phyloP scores from a whole-genome alignment of 768 basidiomycete genomes.

The Collybia mongolica region DNA sequence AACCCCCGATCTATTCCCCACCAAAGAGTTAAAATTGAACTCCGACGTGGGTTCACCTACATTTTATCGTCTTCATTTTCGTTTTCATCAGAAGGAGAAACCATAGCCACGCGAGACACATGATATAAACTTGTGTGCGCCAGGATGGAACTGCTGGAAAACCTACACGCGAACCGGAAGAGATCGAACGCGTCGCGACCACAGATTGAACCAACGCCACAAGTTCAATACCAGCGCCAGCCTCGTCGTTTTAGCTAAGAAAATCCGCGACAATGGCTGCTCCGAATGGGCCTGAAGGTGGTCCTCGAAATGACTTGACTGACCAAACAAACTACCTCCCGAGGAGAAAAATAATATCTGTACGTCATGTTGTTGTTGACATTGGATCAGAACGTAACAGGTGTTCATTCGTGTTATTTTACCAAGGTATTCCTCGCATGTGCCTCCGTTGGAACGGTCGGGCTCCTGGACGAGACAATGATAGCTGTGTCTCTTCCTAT shows the following conservation, averaged over 20 bases:
- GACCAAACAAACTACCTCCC: slow-evolving; percentile 64
- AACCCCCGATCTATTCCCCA: neutral
- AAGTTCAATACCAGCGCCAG: neutral
- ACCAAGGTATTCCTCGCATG: slow-evolving; percentile 42
- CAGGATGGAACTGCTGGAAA: too few relatives aligned
- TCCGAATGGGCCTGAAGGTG: neutral
- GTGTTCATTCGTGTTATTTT: neutral
- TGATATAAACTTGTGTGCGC: too few relatives aligned
- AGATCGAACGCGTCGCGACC: too few relatives aligned
- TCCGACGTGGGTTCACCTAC: too few relatives aligned
- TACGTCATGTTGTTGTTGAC: neutral
- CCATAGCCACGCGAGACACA: too few relatives aligned
- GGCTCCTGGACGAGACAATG: slow-evolving; percentile 54
- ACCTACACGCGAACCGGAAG: too few relatives aligned
- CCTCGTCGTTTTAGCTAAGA: too few relatives aligned
- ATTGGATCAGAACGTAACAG: neutral
- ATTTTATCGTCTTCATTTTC: too few relatives aligned
- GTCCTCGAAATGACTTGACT: slow-evolving; percentile 24
- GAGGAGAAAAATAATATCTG: slow-evolving; percentile 41
- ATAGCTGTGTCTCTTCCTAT: slow-evolving; percentile 57
- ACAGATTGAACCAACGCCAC: too few relatives aligned
- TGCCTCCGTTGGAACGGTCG: slow-evolving; percentile 44
- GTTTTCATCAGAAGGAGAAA: too few relatives aligned
- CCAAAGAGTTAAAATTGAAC: neutral
- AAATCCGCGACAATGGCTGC: neutral